phyloP scores from a whole-genome alignment of 345 rosid genomes.

The Hibiscus tridactylites region DNA sequence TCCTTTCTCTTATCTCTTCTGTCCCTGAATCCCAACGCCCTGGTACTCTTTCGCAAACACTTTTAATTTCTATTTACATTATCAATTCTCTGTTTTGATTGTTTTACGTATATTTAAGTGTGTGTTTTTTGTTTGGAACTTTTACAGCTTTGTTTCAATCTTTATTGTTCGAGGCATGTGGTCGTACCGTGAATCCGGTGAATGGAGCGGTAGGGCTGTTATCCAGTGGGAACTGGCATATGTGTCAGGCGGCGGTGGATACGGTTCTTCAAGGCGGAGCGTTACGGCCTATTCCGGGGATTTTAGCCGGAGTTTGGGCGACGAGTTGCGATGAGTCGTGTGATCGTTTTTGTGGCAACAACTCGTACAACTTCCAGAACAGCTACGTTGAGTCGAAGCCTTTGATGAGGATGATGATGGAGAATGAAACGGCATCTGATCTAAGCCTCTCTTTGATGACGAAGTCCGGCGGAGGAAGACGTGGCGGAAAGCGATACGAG shows the following conservation, averaged over 20 bases:
- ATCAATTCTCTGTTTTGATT: background rate
- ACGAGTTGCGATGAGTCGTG: conserved; percentile 24
- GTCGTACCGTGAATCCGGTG: conserved; percentile 56
- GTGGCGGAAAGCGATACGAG: conserved; percentile 13
- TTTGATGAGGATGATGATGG: conserved; percentile 4
- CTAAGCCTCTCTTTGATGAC: conserved; percentile 19
- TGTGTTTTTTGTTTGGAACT: background rate
- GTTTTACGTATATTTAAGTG: background rate
- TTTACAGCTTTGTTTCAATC: conserved; percentile 48
- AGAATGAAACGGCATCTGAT: conserved; percentile 19
- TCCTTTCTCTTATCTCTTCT: conserved; percentile 40
- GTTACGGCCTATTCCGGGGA: conserved; percentile 28
- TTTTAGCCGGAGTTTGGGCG: conserved; percentile 11
- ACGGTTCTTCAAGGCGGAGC: conserved; percentile 41
- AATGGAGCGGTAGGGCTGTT: conserved; percentile 54
- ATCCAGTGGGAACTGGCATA: conserved; percentile 51
- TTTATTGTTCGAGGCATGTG: conserved; percentile 52
- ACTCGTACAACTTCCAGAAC: conserved; percentile 3
- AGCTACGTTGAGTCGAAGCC: conserved; percentile 18
- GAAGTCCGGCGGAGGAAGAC: conserved; percentile 13
- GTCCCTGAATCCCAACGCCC: conserved; percentile 50
- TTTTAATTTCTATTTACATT: background rate
- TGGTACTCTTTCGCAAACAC: conserved; percentile 15
- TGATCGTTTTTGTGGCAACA: conserved; percentile 15
- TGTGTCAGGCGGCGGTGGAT: conserved; percentile 47